Conservation (phyloP, 257 asterid species). For the Echites panduratus region DNA sequence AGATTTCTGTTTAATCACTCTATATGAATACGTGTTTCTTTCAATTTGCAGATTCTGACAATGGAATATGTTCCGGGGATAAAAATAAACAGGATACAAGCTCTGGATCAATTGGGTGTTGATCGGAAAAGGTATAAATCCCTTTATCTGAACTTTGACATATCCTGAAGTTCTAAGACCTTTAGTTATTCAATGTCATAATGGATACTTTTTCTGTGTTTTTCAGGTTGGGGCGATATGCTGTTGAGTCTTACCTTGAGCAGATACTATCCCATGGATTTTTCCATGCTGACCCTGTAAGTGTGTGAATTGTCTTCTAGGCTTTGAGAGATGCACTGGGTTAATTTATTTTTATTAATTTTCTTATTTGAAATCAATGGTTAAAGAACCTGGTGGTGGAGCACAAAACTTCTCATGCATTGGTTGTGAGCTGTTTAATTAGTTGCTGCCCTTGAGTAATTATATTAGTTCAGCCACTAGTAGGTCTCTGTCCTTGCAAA, state of each 20-base stretch:
- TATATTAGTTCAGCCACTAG: no score
- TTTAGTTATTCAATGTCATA: not conserved
- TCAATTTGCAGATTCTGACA: conserved; percentile 48
- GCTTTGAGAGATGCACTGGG: not conserved
- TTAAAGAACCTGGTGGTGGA: not conserved
- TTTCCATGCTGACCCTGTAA: conserved; percentile 89
- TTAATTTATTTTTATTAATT: not conserved
- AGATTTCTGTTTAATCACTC: conserved; percentile 14
- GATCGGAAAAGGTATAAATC: conserved; percentile 62
- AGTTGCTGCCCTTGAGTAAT: no score
- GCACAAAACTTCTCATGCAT: not conserved
- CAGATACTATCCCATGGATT: conserved; percentile 90
- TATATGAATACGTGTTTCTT: conserved; percentile 15
- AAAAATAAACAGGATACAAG: conserved; percentile 85
- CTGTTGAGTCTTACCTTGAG: conserved; percentile 92
- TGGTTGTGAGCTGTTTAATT: no score
- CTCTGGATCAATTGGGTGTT: conserved; percentile 82
- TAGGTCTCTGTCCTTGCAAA: no score
- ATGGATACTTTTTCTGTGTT: not conserved
- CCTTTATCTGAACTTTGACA: conserved; percentile 3
- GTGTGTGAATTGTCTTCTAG: conserved; percentile 9
- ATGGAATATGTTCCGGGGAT: conserved; percentile 96
- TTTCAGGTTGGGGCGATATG: conserved; percentile 77
- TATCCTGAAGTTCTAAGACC: not conserved
- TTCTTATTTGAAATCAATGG: not conserved